These are phyloP conservation scores for Podospora pseudoanserina DNA, from an alignment of 495 filamentous ascomycete genomes.

Conservation along the genomic window DNA sequence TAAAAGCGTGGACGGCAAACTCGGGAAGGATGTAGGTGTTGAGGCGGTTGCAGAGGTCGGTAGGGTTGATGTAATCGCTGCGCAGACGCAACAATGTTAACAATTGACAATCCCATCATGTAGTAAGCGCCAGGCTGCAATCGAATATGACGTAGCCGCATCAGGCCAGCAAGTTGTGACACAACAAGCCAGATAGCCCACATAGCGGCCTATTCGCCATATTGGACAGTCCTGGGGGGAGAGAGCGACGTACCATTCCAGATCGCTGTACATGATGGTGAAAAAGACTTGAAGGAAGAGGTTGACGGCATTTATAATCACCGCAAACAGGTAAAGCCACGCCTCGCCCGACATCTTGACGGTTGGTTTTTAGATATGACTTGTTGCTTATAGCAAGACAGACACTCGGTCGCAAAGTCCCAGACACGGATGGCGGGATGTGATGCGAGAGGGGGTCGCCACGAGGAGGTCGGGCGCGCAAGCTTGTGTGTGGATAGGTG, in stretches of 20 bases:
- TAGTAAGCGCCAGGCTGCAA: background rate
- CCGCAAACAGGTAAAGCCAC: constrained; percentile 97
- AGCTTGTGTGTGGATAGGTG: background rate
- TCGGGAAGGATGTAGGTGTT: constrained; percentile 99
- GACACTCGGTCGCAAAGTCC: background rate
- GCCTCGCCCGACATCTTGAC: constrained; percentile 95
- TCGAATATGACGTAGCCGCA: background rate
- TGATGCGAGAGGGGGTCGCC: constrained; percentile 1
- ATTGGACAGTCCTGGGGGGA: background rate
- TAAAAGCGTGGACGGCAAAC: constrained; percentile 92
- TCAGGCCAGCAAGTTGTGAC: background rate
- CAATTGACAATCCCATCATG: background rate
- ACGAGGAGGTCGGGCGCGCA: background rate
- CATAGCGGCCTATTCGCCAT: background rate
- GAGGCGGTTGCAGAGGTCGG: constrained; percentile 99
- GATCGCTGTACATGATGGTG: constrained; percentile 99
- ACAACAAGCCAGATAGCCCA: background rate
- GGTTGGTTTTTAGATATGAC: constrained; percentile 11
- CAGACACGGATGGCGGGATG: background rate
- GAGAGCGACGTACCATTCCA: constrained; percentile 76
- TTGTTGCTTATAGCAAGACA: constrained; percentile 1
- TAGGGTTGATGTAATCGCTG: constrained; percentile 99
- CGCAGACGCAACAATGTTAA: constrained; percentile 2
- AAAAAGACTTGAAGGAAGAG: constrained; percentile 99
- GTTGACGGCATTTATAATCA: constrained; percentile 99